Percentiles rank a stretch among this genome's conserved stretches.
phyloP scores from a whole-genome alignment of 1,284 basidiomycete species.

The Golubevia sp. region DNA sequence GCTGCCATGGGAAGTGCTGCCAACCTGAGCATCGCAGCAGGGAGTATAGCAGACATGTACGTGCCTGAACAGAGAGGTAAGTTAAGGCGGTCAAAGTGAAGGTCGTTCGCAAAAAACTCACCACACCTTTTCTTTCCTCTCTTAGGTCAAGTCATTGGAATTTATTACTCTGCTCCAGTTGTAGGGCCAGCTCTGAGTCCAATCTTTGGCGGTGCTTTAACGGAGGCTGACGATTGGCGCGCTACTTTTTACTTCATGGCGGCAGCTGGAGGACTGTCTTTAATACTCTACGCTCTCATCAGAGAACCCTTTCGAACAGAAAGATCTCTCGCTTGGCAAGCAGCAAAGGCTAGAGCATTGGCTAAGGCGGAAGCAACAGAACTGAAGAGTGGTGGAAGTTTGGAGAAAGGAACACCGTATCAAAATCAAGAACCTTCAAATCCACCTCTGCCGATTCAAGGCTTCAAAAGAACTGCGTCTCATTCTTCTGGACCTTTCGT shows the following conservation, averaged over 20 bases:
- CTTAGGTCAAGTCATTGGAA: slow-evolving; percentile 14
- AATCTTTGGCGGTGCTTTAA: slow-evolving; percentile 17
- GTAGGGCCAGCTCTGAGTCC: slow-evolving; percentile 17
- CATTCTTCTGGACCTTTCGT: no score
- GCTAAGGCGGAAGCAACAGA: slow-evolving; percentile 1
- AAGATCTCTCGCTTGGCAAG: slow-evolving; percentile 13
- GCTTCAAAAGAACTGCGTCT: no score
- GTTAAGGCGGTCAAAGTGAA: neutral
- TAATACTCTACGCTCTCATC: slow-evolving; percentile 6
- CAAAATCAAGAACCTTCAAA: no score
- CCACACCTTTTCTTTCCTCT: neutral
- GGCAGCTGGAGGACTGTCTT: slow-evolving; percentile 8
- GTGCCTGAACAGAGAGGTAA: neutral
- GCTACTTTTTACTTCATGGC: slow-evolving; percentile 18
- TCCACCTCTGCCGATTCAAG: no score
- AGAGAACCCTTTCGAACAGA: slow-evolving; percentile 12
- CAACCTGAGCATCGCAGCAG: slow-evolving; percentile 15
- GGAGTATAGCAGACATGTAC: slow-evolving; percentile 15
- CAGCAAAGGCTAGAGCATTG: neutral
- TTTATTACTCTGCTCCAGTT: slow-evolving; percentile 16
- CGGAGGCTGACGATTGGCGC: slow-evolving; percentile 7
- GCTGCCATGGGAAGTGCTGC: slow-evolving; percentile 11
- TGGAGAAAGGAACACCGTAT: no score
- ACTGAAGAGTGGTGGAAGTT: no score
- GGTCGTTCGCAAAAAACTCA: neutral